Evolutionary conservation across 306 rosid genomes (phyloP), one percentile per base, ranked within the genome.

Genomic region (Fagus sylvatica): DNA sequence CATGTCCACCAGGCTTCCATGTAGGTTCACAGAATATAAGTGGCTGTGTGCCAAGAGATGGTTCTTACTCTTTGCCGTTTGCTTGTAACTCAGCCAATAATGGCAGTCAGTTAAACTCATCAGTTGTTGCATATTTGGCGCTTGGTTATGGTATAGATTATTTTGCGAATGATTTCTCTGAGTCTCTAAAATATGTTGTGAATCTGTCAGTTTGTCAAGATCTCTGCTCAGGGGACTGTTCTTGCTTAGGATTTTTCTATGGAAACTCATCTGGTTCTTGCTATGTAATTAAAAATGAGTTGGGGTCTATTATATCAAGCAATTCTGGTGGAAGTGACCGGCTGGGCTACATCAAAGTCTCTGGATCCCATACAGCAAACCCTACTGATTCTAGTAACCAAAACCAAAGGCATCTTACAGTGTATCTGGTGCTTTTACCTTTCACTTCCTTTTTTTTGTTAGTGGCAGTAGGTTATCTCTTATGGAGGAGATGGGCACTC

Each of bases 161-260:
- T 77, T 94, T 94, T 51, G 40, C 83, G 61, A 85, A 51, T 66
- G 22, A 76, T 56, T 89, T 87, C 85, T 81, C 87, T 12, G 82
- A 80, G 74, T 91, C 92, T 28, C 53, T 79, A 60, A 59, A 46
- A 43, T 74, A 84, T 73, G 85, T 76, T 39, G 90, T 78, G 86
- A 79, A 82, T 69, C 61, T 87, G 76, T 83, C 90, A 56, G 53
- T 37, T 62, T 94, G 98, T 60, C 87, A 89, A 86, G 81, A 73
- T 74, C 76, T 83, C 54, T 94, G 98, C 85, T 87, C 89, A n/a
- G 32, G 67, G 61, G 81, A 84, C 76, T 94, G 98, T 83, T 90
- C 92, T 43, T 94, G 98, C 88, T 76, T 88, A 66, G 98, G 97
- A 70, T 8, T 92, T 83, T 92, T 89, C 76, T 82, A 80, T 83